Evolutionary conservation across 2,329 filamentous ascomycete species (phyloP).

Genomic region (Aspergillus viridinutans): DNA sequence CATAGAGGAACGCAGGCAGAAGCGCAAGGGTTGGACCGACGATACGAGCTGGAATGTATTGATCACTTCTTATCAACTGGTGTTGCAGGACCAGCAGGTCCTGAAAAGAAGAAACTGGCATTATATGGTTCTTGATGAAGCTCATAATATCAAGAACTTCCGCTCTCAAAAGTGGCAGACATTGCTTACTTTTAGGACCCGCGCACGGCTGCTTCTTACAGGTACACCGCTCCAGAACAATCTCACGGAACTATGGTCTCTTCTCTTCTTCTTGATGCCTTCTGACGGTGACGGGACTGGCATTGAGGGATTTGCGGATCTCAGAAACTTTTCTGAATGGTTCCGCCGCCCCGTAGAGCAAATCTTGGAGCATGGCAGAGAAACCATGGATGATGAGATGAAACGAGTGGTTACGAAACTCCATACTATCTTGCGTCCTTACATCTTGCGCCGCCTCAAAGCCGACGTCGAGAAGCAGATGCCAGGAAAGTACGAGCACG

Average conservation of each 20-base stretch:
- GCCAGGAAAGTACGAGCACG: conserved; percentile 96
- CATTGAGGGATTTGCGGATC: conserved; percentile 82
- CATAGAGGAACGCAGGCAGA: conserved; percentile 84
- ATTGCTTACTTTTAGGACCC: conserved; percentile 87
- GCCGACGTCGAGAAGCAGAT: conserved; percentile 98
- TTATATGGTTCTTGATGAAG: conserved; percentile 96
- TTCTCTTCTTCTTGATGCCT: conserved; percentile 94
- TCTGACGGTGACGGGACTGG: conserved; percentile 69
- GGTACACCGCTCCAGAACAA: conserved; percentile 97
- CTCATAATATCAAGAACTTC: conserved; percentile 99
- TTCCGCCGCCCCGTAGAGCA: conserved; percentile 94
- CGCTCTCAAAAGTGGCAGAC: conserved; percentile 97
- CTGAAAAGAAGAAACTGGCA: conserved; percentile 94
- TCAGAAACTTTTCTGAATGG: conserved; percentile 96
- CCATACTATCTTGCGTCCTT: conserved; percentile 89
- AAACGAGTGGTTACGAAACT: conserved; percentile 88
- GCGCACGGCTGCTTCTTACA: conserved; percentile 79
- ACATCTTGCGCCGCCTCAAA: conserved; percentile 84
- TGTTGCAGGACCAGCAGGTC: conserved; percentile 87
- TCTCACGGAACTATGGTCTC: conserved; percentile 91
- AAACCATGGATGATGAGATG: conserved; percentile 91
- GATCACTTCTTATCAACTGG: conserved; percentile 96
- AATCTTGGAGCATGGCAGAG: conserved; percentile 88
- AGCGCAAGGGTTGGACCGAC: conserved; percentile 89
- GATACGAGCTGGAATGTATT: conserved; percentile 95